Evolutionary conservation across 257 asterid genomes (phyloP).

Genomic region (Ocimum tenuiflorum): DNA sequence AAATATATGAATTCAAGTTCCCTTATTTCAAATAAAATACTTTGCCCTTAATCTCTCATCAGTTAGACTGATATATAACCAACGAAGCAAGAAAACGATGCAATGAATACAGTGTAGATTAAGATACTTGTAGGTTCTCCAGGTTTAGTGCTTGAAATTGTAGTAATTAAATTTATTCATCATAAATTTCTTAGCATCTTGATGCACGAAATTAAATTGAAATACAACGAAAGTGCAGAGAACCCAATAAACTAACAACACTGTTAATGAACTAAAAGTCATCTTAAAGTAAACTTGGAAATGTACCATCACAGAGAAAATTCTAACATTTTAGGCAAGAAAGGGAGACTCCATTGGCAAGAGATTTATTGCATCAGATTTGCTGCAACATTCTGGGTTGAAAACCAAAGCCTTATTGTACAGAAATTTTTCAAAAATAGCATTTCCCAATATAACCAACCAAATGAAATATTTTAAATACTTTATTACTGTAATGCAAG

Average conservation of each 20-base stretch:
- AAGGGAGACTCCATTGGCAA: neutral
- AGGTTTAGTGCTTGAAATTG: neutral
- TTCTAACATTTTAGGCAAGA: neutral
- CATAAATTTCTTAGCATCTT: neutral
- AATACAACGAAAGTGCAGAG: neutral
- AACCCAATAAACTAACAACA: neutral
- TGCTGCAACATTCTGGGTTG: neutral
- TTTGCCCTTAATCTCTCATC: neutral
- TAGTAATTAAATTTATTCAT: neutral
- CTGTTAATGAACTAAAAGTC: neutral
- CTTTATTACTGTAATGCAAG: neutral
- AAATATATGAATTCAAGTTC: neutral
- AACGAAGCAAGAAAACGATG: neutral
- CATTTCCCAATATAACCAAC: neutral
- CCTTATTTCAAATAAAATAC: neutral
- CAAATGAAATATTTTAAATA: neutral
- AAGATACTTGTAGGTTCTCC: neutral
- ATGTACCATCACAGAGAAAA: neutral
- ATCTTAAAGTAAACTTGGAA: neutral
- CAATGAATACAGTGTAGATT: neutral
- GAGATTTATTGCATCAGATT: neutral
- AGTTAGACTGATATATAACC: neutral
- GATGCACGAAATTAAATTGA: neutral
- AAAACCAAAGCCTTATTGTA: neutral
- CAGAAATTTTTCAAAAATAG: neutral